Evolutionary conservation across 371 early-diverging fungal genomes (phyloP).

Genomic region (Nematocida sp.): DNA sequence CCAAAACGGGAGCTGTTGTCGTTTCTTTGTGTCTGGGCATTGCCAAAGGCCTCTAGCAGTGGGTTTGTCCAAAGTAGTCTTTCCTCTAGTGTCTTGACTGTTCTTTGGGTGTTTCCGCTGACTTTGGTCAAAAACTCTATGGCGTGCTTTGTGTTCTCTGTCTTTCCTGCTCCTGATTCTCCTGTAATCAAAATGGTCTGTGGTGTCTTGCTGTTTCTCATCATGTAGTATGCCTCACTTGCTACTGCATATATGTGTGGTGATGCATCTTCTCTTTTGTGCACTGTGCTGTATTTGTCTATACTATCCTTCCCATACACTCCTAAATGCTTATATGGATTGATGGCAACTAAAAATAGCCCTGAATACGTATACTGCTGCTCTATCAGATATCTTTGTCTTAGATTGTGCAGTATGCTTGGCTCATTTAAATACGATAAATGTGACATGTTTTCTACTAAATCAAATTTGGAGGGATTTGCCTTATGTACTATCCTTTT

Average conservation of each 20-base stretch:
- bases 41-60: slow-evolving; percentile 96
- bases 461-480: slow-evolving; percentile 97
- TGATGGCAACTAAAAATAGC: slow-evolving; percentile 91
- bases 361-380: slow-evolving; percentile 98
- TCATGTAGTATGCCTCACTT: slow-evolving; percentile 82
- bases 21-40: slow-evolving; percentile 96
- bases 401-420: slow-evolving; percentile 86
- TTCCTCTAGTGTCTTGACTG: slow-evolving; percentile 68
- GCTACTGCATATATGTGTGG: slow-evolving; percentile 93
- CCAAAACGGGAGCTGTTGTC: slow-evolving; percentile 98
- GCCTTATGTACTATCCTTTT: slow-evolving; percentile 78
- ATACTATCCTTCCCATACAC: slow-evolving; percentile 71
- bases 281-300: slow-evolving; percentile 64
- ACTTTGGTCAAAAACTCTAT: slow-evolving; percentile 88
- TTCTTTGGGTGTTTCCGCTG: slow-evolving; percentile 66
- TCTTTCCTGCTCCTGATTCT: slow-evolving; percentile 99
- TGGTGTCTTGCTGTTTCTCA: slow-evolving; percentile 82
- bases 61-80: slow-evolving; percentile 93
- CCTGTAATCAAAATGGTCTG: slow-evolving; percentile 98
- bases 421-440: slow-evolving; percentile 92
- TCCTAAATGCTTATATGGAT: slow-evolving; percentile 86
- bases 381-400: slow-evolving; percentile 76
- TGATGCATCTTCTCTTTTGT: slow-evolving; percentile 76
- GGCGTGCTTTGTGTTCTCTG: slow-evolving; percentile 97
- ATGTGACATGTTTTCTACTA: slow-evolving; percentile 93